Evolutionary conservation across 2,329 filamentous ascomycete species (phyloP), one percentile per base, ranked within the genome.

Genomic region (Pestalotiopsis sp.): DNA sequence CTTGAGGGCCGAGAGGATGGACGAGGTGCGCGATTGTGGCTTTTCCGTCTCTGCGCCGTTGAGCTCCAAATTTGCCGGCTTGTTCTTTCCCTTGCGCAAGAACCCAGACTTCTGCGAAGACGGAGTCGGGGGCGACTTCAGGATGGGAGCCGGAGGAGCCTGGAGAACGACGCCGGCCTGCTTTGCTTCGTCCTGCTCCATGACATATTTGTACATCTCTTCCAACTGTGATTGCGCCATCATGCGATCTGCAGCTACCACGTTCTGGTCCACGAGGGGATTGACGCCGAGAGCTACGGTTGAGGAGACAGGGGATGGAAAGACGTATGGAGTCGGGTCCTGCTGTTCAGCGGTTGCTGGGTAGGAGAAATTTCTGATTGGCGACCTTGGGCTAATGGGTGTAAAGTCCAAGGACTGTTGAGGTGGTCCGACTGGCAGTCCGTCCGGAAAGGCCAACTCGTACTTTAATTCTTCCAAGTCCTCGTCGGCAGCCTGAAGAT

Each of bases 181-280:
- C 78, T 90, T 91, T 65, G 88, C 88, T 68, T 87, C 88, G 76
- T 98, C 95, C 74, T 97, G 93, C 79, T 94, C 93, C 90, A 97
- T 92, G 72, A 97, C 95, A 73, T 94, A 92, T 70, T 91, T 94
- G 81, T 98, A 98, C 78, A 98, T 90, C 75, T 93, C 90, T 79
- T 97, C 94, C 80, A 98, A 90, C 78, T 97, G 93, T 72, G 91
- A 86, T 79, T 96, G 91, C 71, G 93, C 90, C 83, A 91, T 91
- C 76, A 87, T 86, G 77, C 88, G 89, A 80, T 97, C 93, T 70
- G 88, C 87, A 69, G 91, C 88, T 27, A 98, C 87, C 17, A 97
- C 87, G 69, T 86, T 87, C 69, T 92, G 90, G 78, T 98, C 94
- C 69, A 98, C 93, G 25, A 89, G 90, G 17, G 86, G 87, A 69